phyloP scores from a whole-genome alignment of 352 stramenopile genomes.

The Phytophthora litchii region DNA sequence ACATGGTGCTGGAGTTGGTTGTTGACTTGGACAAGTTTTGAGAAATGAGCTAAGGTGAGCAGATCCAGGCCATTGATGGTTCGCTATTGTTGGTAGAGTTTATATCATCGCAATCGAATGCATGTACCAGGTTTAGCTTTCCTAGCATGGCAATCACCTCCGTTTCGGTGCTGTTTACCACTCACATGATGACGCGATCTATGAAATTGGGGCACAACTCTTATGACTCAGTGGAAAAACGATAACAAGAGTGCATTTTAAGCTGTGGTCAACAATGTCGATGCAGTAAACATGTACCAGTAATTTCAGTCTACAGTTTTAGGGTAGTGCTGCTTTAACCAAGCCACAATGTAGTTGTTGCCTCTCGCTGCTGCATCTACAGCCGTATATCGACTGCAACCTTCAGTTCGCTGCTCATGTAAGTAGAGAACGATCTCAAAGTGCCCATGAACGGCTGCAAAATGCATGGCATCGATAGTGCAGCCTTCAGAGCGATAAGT shows the following conservation, averaged over 20 bases:
- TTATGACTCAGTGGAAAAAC: no score
- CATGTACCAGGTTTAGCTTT: no score
- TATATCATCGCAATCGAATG: no score
- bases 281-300: no score
- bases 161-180: constrained; percentile 16
- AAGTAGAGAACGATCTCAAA: constrained; percentile 45
- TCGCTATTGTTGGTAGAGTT: no score
- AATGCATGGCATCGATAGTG: constrained; percentile 38
- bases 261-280: constrained; percentile 27
- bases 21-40: constrained; percentile 18
- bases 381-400: constrained; percentile 24
- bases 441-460: constrained; percentile 34
- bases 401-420: constrained; percentile 34
- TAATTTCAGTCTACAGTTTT: no score
- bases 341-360: constrained; percentile 17
- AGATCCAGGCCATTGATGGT: no score
- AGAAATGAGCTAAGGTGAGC: constrained; percentile 17
- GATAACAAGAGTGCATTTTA: no score
- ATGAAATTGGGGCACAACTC: no score
- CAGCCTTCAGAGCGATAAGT: constrained; percentile 22
- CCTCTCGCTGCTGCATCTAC: constrained; percentile 22
- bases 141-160: constrained; percentile 18
- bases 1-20: constrained; percentile 14
- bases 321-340: constrained; percentile 26
- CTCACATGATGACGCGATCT: constrained; percentile 10